Percentiles rank a stretch among this genome's conserved stretches.
Conservation (phyloP, 140 eudicot genomes). For the Ambrosia hybrid region DNA sequence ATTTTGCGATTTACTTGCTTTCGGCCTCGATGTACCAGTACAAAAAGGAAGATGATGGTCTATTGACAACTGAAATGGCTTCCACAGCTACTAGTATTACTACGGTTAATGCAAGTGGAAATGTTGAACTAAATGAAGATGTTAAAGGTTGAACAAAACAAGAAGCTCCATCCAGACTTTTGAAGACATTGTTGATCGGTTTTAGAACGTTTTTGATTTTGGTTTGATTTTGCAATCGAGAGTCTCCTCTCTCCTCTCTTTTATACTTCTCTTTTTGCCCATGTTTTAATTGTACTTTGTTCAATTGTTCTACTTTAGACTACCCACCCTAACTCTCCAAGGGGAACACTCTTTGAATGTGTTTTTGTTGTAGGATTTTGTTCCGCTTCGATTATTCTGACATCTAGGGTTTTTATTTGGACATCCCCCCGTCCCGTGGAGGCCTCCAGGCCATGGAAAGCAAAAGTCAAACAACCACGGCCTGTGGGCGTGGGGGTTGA, state of each 20-base stretch:
- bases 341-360: not conserved
- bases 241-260: not conserved
- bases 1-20: conserved; percentile 50
- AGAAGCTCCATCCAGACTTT: conserved; percentile 3
- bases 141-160: conserved; percentile 20
- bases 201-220: not conserved
- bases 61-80: conserved; percentile 17
- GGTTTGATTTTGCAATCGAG: not conserved
- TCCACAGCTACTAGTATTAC: conserved; percentile 36
- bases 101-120: conserved; percentile 36
- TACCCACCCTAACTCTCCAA: not conserved
- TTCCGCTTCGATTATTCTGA: too few relatives aligned
- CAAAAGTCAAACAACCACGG: too few relatives aligned
- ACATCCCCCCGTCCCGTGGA: too few relatives aligned
- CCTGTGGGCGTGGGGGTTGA: too few relatives aligned
- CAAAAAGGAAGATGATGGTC: conserved; percentile 40
- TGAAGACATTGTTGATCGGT: conserved; percentile 10
- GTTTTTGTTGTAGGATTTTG: too few relatives aligned
- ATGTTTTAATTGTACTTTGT: not conserved
- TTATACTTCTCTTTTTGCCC: not conserved
- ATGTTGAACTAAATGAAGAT: conserved; percentile 20
- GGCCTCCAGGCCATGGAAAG: too few relatives aligned
- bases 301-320: not conserved
- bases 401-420: too few relatives aligned
- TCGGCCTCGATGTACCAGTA: conserved; percentile 68